phyloP scores from a whole-genome alignment of 2,329 filamentous ascomycete genomes.

The Tricladium varicosporioides region DNA sequence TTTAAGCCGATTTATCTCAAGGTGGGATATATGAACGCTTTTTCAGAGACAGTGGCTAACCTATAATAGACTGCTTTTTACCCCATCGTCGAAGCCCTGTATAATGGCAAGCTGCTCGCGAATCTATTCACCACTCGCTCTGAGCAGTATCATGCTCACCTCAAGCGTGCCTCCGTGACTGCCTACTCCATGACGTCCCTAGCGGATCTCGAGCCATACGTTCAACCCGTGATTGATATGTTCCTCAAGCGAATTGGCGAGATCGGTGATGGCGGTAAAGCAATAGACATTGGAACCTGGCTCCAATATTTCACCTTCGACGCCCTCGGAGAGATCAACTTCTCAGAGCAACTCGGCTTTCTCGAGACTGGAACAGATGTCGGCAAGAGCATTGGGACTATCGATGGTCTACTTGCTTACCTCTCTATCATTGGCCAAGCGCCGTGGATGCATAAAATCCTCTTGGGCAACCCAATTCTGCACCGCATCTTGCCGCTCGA shows the following conservation, averaged over 20 bases:
- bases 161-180: background rate
- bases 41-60: background rate
- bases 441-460: no score
- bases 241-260: conserved; percentile 26
- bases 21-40: background rate
- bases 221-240: background rate
- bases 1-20: conserved; percentile 36
- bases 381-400: no score
- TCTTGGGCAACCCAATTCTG: no score
- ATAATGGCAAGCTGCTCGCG: background rate
- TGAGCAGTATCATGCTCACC: conserved; percentile 36
- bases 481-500: no score
- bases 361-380: conserved; percentile 44
- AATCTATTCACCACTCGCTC: conserved; percentile 17
- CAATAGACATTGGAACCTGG: conserved; percentile 40
- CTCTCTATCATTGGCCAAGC: no score
- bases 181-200: background rate
- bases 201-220: no score
- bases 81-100: background rate
- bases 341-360: conserved; percentile 39
- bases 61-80: no score
- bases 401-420: no score
- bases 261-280: background rate
- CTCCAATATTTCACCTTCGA: conserved; percentile 46
- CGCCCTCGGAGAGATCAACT: conserved; percentile 49